These are phyloP conservation scores for Stemphylium beticola DNA, from an alignment of 2,329 filamentous ascomycete genomes.

Conservation along the genomic window DNA sequence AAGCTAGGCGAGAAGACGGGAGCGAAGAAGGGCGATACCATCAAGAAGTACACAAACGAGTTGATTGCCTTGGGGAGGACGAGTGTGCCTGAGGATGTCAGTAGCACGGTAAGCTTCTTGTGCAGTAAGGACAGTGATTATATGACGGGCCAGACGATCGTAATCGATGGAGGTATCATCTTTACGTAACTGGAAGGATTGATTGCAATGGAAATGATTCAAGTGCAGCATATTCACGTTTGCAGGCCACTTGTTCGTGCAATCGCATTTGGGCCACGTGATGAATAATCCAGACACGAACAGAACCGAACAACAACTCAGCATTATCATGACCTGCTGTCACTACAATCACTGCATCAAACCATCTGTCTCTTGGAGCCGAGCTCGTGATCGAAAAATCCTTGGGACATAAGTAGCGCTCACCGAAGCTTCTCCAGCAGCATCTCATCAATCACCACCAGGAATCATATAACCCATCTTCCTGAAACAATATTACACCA, in stretches of 20 bases:
- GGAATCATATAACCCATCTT: no score
- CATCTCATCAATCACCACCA: no score
- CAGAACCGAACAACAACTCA: no score
- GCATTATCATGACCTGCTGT: no score
- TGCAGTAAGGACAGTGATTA: slow-evolving; percentile 66
- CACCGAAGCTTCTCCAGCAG: no score
- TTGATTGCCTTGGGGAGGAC: slow-evolving; percentile 64
- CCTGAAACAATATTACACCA: no score
- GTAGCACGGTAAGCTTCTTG: slow-evolving; percentile 67
- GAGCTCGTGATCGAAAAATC: no score
- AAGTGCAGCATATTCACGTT: neutral
- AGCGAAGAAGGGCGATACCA: slow-evolving; percentile 59
- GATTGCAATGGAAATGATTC: neutral
- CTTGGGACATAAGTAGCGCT: no score
- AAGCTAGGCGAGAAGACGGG: slow-evolving; percentile 61
- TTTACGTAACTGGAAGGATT: slow-evolving; percentile 43
- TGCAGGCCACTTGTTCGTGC: neutral
- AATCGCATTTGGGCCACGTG: no score
- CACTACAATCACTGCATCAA: no score
- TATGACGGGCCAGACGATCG: slow-evolving; percentile 69
- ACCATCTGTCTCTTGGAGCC: no score
- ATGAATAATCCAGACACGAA: no score
- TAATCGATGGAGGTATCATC: slow-evolving; percentile 67
- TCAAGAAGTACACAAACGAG: slow-evolving; percentile 61
- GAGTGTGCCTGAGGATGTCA: slow-evolving; percentile 68